Percentiles rank a stretch among this genome's conserved stretches.
phyloP scores from a whole-genome alignment of 805 yeast genomes.

The Wickerhamomyces hampshirensis region DNA sequence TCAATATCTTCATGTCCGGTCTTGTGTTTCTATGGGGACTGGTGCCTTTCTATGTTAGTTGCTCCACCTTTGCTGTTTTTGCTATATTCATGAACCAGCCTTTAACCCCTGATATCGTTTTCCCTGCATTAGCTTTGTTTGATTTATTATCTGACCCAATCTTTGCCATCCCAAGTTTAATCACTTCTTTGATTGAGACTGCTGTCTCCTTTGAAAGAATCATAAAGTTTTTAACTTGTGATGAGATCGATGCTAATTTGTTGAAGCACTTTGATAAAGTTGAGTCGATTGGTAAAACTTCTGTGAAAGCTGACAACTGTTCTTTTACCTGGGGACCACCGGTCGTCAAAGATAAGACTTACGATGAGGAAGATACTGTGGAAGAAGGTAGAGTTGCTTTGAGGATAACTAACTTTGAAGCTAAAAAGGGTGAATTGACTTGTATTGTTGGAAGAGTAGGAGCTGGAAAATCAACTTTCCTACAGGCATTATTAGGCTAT shows the following conservation, averaged over 20 bases:
- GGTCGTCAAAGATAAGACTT: constrained; percentile 17
- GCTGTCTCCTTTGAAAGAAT: constrained; percentile 55
- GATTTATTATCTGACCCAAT: constrained; percentile 56
- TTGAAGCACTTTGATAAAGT: constrained; percentile 25
- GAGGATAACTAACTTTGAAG: constrained; percentile 40
- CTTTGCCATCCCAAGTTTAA: constrained; percentile 50
- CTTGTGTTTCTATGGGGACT: constrained; percentile 56
- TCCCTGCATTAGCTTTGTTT: constrained; percentile 62
- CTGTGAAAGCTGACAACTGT: constrained; percentile 43
- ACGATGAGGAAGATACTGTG: constrained; percentile 39
- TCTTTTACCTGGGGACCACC: constrained; percentile 48
- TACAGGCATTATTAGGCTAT: constrained; percentile 39
- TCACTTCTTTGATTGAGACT: constrained; percentile 54
- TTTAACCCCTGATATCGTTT: constrained; percentile 61
- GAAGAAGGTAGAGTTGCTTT: constrained; percentile 47
- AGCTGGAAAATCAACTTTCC: constrained; percentile 54
- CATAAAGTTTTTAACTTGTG: constrained; percentile 41
- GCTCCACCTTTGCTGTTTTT: constrained; percentile 54
- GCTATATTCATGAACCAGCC: constrained; percentile 42
- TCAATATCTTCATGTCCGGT: constrained; percentile 42
- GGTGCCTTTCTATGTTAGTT: constrained; percentile 61
- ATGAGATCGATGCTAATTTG: constrained; percentile 37
- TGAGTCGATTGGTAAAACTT: constrained; percentile 15
- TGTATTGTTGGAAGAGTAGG: constrained; percentile 69
- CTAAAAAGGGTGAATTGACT: constrained; percentile 47